phyloP scores from a whole-genome alignment of 139 green algal species.

The Picochlorum sp. region DNA sequence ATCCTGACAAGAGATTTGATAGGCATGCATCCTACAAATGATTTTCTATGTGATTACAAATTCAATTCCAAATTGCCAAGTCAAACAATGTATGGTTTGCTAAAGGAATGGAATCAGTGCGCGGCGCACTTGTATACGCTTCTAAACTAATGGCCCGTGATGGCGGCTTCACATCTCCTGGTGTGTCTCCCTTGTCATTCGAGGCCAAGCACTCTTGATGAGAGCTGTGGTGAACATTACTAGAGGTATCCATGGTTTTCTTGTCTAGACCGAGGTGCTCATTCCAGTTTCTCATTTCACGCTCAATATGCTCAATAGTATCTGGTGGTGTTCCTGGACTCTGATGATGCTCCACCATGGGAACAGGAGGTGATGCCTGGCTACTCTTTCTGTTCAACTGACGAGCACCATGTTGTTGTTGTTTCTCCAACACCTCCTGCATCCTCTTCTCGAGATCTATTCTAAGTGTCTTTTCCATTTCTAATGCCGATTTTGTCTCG shows the following conservation, averaged over 20 bases:
- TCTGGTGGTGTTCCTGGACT: too few relatives aligned
- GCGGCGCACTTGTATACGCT: not conserved
- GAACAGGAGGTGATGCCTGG: too few relatives aligned
- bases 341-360: too few relatives aligned
- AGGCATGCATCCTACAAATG: too few relatives aligned
- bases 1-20: not conserved
- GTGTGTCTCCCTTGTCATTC: not conserved
- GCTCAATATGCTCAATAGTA: too few relatives aligned
- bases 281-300: not conserved
- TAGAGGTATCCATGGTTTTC: not conserved
- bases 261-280: not conserved
- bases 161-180: not conserved
- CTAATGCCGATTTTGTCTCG: not conserved
- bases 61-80: slow-evolving; percentile 3
- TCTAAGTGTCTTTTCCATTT: not conserved
- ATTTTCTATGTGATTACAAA: not conserved
- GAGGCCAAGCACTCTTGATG: not conserved
- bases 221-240: not conserved
- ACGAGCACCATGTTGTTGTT: too few relatives aligned
- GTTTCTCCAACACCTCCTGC: too few relatives aligned
- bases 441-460: not conserved
- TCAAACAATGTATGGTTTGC: slow-evolving; percentile 3
- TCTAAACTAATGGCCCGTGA: not conserved
- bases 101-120: not conserved
- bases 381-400: too few relatives aligned